Conservation (phyloP, 345 rosid genomes). For the Gossypioides kirkii region DNA sequence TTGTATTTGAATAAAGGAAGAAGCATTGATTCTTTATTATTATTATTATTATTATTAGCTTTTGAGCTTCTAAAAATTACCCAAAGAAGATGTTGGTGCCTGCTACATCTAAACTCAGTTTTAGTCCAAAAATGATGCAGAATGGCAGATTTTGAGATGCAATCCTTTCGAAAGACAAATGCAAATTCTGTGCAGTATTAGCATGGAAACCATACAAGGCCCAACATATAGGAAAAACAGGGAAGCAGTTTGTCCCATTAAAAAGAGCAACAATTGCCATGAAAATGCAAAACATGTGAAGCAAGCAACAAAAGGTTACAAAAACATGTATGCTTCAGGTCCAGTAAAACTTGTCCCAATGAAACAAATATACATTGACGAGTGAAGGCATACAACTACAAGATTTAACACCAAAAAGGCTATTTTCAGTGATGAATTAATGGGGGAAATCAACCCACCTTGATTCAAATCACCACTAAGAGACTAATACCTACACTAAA, state of each 20-base stretch:
- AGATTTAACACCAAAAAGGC: slow-evolving; percentile 1
- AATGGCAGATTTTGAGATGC: neutral
- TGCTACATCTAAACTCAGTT: neutral
- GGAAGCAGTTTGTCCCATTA: neutral
- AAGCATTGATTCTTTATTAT: too few relatives aligned
- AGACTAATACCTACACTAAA: slow-evolving; percentile 19
- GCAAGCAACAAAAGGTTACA: neutral
- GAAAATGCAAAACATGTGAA: neutral
- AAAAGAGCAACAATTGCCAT: neutral
- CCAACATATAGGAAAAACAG: neutral
- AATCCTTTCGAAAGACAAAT: neutral
- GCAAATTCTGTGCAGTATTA: slow-evolving; percentile 6
- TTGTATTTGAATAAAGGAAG: neutral
- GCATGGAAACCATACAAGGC: neutral
- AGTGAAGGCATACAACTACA: slow-evolving; percentile 9
- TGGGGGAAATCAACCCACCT: neutral
- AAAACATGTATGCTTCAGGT: neutral
- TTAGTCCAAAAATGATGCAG: neutral
- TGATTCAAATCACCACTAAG: slow-evolving; percentile 14
- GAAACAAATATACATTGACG: slow-evolving; percentile 24
- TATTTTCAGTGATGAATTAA: neutral
- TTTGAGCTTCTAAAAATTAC: neutral
- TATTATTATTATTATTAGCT: neutral
- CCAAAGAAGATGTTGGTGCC: neutral
- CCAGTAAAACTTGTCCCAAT: neutral